Evolutionary conservation across 2,329 filamentous ascomycete genomes (phyloP).

Genomic region (Drechslera avenae): DNA sequence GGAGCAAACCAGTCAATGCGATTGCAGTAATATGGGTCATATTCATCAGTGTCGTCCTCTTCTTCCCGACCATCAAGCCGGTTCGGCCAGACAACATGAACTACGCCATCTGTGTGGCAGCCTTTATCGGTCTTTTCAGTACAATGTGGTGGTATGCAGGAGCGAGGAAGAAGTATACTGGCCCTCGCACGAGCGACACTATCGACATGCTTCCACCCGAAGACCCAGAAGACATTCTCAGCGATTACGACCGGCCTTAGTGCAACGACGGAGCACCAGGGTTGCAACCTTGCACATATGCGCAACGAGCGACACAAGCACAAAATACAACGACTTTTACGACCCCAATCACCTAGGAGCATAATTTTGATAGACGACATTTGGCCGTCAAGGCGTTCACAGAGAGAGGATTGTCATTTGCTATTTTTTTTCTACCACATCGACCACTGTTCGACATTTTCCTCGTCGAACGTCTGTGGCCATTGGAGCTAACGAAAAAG

Average conservation of each 20-base stretch:
- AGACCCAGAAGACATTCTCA: conserved; percentile 47
- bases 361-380: neutral
- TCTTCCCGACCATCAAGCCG: conserved; percentile 54
- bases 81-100: conserved; percentile 55
- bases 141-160: conserved; percentile 53
- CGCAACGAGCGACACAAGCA: neutral
- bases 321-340: conserved; percentile 6
- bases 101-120: conserved; percentile 54
- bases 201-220: conserved; percentile 51
- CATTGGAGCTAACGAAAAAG: neutral
- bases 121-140: conserved; percentile 56
- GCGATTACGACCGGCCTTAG: conserved; percentile 41
- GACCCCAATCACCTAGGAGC: neutral
- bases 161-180: conserved; percentile 59
- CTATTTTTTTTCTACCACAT: neutral
- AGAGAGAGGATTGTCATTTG: neutral
- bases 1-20: conserved; percentile 61
- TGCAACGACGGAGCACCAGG: neutral
- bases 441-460: neutral
- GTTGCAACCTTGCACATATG: neutral
- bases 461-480: neutral
- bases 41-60: conserved; percentile 67
- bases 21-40: conserved; percentile 65
- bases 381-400: neutral
- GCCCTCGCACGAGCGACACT: conserved; percentile 62